These are phyloP conservation scores for Fallopia convolvulus DNA, from an alignment of 148 eudicot genomes.

Conservation along the genomic window DNA sequence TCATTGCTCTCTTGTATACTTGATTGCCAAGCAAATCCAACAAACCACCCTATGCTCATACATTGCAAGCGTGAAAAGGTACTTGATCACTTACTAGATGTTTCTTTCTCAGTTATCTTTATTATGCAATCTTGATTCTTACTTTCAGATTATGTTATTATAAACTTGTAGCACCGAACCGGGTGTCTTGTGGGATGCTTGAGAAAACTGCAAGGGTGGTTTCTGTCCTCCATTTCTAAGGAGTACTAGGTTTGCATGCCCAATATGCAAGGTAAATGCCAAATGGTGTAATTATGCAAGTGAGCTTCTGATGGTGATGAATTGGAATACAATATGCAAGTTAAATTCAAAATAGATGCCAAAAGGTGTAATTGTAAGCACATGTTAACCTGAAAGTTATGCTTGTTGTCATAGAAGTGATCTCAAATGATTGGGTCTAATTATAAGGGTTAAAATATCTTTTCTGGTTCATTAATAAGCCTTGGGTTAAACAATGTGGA, in stretches of 20 bases:
- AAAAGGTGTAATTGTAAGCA: background rate
- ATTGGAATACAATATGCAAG: slow-evolving; percentile 30
- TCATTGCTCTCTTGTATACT: background rate
- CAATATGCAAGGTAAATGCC: no score
- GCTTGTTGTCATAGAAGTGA: background rate
- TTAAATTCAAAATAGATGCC: slow-evolving; percentile 17
- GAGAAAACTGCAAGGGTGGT: slow-evolving; percentile 50
- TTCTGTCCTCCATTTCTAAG: slow-evolving; percentile 42
- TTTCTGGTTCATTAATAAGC: background rate
- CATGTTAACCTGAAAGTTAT: background rate
- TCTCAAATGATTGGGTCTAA: background rate
- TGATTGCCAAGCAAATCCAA: slow-evolving; percentile 23
- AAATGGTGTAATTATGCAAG: no score
- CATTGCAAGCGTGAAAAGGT: slow-evolving; percentile 57
- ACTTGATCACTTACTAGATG: background rate
- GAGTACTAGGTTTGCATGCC: slow-evolving; percentile 55
- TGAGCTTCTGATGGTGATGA: slow-evolving; percentile 37
- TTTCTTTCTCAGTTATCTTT: no score
- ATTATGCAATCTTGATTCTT: no score
- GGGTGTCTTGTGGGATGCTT: slow-evolving; percentile 59
- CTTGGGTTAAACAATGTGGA: no score
- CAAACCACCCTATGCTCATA: slow-evolving; percentile 44
- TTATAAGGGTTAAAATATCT: background rate
- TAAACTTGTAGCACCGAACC: slow-evolving; percentile 46
- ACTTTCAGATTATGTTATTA: no score